Evolutionary conservation across 2,329 filamentous ascomycete species (phyloP), one percentile per base, ranked within the genome.

Genomic region (Fusarium fracticaudum): DNA sequence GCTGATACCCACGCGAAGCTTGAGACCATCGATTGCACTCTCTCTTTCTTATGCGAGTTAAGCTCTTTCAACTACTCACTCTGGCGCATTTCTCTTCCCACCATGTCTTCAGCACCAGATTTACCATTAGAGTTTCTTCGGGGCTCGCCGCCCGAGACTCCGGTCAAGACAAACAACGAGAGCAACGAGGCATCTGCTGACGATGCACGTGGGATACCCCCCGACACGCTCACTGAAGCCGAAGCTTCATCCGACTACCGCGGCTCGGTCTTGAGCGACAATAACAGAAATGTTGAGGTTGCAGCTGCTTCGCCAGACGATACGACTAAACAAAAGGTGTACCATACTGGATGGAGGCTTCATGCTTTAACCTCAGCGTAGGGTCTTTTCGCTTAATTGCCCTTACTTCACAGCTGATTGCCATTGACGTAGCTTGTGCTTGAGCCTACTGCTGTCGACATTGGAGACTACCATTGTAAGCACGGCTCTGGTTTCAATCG

Each of bases 391-490:
- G 26, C 14, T 6, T 2, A 17, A 1, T 29, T 43, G 8, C 22
- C 13, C 37, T 12, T 14, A 12, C 7, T n/a, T 29, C 10, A 17
- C 4, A 12, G 47, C 45, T 41, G 7, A 51, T n/a, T 18, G 10
- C 11, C 15, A 22, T 38, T 38, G 35, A 20, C 20, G 29, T 37
- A 67, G 65, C n/a, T 53, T 67, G 1, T 69, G 66, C 17, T 51
- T 67, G 38, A 67, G 67, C 31, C 31, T 74, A 2, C 41, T 87
- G 44, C 79, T 88, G 6, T 84, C 86, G 2, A 84, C 83, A 2
- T 78, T 87, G 8, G 87, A 88, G 67, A 86, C 83, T 13, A 87
- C 86, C 8, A 87, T 87, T 33, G 85, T 88, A n/a, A 85, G 84
- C 77, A 88, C 86, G 1, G 84, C 86, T 13, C 78, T 88, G 1